A percentile compares a stretch with the other conserved stretches of the same genome.
Conservation (phyloP, 2,329 filamentous ascomycete species). For the Apiospora sp. region DNA sequence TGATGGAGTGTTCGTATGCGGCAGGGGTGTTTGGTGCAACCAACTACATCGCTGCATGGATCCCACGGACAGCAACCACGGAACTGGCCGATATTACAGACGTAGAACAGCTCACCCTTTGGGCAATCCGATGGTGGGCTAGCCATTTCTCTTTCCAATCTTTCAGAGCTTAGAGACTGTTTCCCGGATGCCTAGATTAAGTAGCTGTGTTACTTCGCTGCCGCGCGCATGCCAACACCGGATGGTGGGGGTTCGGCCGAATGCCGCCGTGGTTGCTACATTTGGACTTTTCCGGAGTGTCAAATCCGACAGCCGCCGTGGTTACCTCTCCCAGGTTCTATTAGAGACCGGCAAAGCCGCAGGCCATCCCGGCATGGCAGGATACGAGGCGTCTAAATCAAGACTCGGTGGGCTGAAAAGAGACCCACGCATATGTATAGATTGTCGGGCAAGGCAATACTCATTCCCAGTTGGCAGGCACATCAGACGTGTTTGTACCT, state of each 20-base stretch:
- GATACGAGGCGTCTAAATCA: constrained; percentile 9
- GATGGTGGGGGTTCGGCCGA: constrained; percentile 4
- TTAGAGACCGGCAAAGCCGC: background rate
- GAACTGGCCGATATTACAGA: constrained; percentile 4
- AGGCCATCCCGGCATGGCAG: background rate
- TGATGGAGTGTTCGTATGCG: background rate
- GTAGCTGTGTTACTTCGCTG: background rate
- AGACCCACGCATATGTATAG: constrained; percentile 5
- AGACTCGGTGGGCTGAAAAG: background rate
- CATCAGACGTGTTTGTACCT: background rate
- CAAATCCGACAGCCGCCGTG: background rate
- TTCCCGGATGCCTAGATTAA: constrained; percentile 1
- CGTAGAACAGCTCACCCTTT: constrained; percentile 3
- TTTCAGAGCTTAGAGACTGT: background rate
- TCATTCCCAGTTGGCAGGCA: background rate
- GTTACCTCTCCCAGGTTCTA: background rate
- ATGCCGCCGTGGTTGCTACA: constrained; percentile 1
- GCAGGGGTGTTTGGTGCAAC: background rate
- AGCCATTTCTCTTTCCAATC: background rate
- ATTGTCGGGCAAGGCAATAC: background rate
- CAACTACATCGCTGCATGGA: background rate
- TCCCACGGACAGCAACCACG: constrained; percentile 1
- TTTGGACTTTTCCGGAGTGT: background rate
- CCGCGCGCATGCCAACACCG: background rate
- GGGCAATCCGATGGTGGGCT: background rate